These are phyloP conservation scores for Lactarius vividus DNA, from an alignment of 768 basidiomycete species.

Conservation along the genomic window DNA sequence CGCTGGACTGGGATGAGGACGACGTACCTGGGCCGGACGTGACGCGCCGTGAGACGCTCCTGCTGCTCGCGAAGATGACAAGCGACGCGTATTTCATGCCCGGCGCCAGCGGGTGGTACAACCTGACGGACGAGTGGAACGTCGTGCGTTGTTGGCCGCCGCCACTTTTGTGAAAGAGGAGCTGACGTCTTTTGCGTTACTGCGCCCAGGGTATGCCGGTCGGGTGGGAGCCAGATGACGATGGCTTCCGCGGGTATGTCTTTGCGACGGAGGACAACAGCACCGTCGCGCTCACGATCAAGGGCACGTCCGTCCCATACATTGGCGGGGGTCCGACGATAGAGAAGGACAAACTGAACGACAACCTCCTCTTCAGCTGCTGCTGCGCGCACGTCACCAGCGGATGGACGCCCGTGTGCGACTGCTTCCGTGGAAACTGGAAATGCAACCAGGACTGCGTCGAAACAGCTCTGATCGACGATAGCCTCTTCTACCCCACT, in stretches of 20 bases:
- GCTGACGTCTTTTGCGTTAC: background rate
- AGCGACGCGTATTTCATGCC: conserved; percentile 70
- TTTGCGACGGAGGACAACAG: conserved; percentile 82
- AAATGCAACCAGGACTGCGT: conserved; percentile 81
- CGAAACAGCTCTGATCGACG: conserved; percentile 71
- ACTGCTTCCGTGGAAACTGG: conserved; percentile 71
- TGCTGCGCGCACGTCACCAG: conserved; percentile 95
- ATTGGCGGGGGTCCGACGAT: conserved; percentile 80
- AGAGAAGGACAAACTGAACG: conserved; percentile 89
- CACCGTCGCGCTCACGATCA: conserved; percentile 84
- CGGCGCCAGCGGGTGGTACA: conserved; percentile 66
- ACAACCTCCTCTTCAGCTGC: conserved; percentile 94
- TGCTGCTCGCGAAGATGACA: conserved; percentile 85
- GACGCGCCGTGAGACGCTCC: conserved; percentile 64
- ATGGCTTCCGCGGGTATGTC: conserved; percentile 89
- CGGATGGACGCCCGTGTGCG: conserved; percentile 91
- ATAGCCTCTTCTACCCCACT: conserved; percentile 84
- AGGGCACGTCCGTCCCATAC: conserved; percentile 84
- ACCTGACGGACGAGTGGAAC: conserved; percentile 61
- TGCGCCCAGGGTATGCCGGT: conserved; percentile 61
- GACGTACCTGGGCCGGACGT: conserved; percentile 72
- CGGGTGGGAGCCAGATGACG: conserved; percentile 88
- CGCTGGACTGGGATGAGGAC: conserved; percentile 59
- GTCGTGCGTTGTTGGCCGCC: conserved; percentile 40
- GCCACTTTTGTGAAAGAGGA: background rate